Conservation (phyloP, 371 early-diverging fungal species). For the Nematocida sp. region DNA sequence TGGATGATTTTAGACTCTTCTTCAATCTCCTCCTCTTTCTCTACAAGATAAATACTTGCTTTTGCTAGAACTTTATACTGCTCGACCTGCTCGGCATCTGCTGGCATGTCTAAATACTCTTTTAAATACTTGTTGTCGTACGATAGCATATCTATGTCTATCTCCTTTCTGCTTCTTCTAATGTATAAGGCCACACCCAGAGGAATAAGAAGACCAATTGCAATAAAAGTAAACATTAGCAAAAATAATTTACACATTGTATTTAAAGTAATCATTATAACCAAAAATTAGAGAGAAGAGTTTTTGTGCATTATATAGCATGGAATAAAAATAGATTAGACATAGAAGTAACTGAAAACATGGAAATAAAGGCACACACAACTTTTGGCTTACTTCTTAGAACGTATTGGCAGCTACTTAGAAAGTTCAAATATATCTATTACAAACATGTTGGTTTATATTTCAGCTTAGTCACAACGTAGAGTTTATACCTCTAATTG, state of each 20-base stretch:
- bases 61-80: conserved; percentile 38
- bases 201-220: conserved; percentile 32
- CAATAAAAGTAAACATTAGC: conserved; percentile 50
- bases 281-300: not conserved
- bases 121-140: conserved; percentile 49
- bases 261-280: conserved; percentile 5
- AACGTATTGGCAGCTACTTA: too few relatives aligned
- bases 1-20: conserved; percentile 25
- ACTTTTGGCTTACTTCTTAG: not conserved
- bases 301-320: not conserved
- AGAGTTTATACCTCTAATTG: not conserved
- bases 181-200: conserved; percentile 22
- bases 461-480: too few relatives aligned
- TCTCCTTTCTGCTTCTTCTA: conserved; percentile 20
- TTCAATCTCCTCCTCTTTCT: conserved; percentile 45
- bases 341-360: not conserved
- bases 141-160: not conserved
- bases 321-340: not conserved
- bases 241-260: conserved; percentile 18
- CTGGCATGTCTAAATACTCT: conserved; percentile 22
- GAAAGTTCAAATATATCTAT: too few relatives aligned
- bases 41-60: conserved; percentile 24
- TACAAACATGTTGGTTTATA: too few relatives aligned
- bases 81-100: conserved; percentile 6
- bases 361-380: not conserved